phyloP scores from a whole-genome alignment of 768 basidiomycete genomes.

The Neoboletus magnificus region DNA sequence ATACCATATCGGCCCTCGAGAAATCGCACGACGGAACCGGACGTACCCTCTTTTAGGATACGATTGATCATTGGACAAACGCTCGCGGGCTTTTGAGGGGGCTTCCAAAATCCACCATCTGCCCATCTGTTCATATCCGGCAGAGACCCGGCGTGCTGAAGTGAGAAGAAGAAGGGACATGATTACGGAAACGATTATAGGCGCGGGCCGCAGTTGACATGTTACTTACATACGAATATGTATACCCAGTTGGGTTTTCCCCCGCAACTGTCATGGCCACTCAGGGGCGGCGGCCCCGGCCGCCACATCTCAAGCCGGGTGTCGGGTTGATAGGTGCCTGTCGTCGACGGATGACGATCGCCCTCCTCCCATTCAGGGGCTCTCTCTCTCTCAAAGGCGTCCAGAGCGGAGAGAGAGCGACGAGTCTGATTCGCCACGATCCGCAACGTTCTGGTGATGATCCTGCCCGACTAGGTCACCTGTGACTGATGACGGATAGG shows the following conservation, averaged over 20 bases:
- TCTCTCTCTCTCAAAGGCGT: background rate
- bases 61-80: too few relatives aligned
- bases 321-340: too few relatives aligned
- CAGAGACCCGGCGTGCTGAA: too few relatives aligned
- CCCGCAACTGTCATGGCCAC: background rate
- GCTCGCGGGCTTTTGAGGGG: too few relatives aligned
- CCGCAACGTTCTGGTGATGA: background rate
- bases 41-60: background rate
- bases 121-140: constrained; percentile 3
- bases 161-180: too few relatives aligned
- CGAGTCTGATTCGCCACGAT: background rate
- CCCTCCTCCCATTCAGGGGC: too few relatives aligned
- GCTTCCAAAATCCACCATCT: background rate
- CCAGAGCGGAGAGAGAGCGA: background rate
- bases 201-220: too few relatives aligned
- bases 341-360: too few relatives aligned
- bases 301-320: background rate
- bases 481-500: constrained; percentile 6
- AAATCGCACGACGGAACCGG: constrained; percentile 12
- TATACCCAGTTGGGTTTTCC: background rate
- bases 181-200: too few relatives aligned
- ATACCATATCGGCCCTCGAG: background rate
- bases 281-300: background rate
- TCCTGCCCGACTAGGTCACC: background rate
- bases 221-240: too few relatives aligned